Evolutionary conservation across 768 basidiomycete species (phyloP).

Genomic region (Psilocybe subaeruginosa): DNA sequence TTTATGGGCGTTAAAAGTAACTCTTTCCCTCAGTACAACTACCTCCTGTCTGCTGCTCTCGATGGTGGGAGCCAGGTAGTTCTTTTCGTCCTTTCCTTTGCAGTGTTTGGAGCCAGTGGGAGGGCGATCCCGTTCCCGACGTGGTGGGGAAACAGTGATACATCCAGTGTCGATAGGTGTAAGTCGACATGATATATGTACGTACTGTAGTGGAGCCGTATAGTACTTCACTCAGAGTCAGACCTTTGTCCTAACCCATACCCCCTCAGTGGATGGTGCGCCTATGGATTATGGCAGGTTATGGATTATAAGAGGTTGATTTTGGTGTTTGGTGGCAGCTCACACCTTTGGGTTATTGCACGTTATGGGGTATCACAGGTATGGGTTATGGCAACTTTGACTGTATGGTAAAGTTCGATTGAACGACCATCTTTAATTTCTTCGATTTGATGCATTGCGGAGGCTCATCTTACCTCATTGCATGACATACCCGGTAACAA

Average conservation of each 20-base stretch:
- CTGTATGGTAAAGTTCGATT: neutral
- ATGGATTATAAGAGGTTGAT: no score
- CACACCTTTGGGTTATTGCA: no score
- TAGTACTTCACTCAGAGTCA: no score
- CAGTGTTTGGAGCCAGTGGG: conserved; percentile 64
- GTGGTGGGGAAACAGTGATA: conserved; percentile 49
- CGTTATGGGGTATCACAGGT: no score
- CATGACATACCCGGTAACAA: neutral
- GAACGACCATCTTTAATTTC: neutral
- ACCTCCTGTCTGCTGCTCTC: conserved; percentile 63
- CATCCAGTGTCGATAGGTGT: conserved; percentile 40
- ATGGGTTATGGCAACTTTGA: no score
- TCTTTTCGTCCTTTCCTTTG: conserved; percentile 63
- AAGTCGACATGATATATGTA: conserved; percentile 23
- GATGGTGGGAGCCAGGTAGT: conserved; percentile 68
- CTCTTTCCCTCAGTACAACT: conserved; percentile 52
- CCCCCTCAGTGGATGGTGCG: no score
- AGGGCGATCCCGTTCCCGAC: conserved; percentile 48
- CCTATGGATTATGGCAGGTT: no score
- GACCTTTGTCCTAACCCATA: no score
- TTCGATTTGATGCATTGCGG: neutral
- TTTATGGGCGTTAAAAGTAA: conserved; percentile 14
- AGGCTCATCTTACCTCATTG: neutral
- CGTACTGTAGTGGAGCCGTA: neutral
- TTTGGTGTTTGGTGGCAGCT: no score